These are phyloP conservation scores for Wickerhamomyces sp. DNA, from an alignment of 1,139 yeast species.

Conservation along the genomic window DNA sequence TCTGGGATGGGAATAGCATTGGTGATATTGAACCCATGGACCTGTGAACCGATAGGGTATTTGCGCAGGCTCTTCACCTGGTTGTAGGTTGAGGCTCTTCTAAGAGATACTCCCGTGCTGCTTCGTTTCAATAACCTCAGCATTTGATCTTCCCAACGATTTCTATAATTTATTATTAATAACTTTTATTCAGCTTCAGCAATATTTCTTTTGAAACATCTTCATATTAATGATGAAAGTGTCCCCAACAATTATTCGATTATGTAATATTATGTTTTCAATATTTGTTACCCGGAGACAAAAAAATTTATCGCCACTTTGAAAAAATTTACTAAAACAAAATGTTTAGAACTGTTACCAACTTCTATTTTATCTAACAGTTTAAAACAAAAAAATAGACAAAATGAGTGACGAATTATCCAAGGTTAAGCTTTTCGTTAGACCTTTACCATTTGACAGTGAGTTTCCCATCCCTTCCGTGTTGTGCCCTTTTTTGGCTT, in stretches of 20 bases:
- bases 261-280: too few species aligned
- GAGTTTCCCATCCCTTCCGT: conserved; percentile 6
- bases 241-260: too few species aligned
- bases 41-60: conserved; percentile 58
- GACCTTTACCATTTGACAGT: conserved; percentile 46
- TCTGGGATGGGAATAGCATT: conserved; percentile 74
- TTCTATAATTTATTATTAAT: too few species aligned
- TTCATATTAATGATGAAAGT: too few species aligned
- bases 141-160: too few species aligned
- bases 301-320: conserved; percentile 4
- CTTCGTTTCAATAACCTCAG: too few species aligned
- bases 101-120: conserved; percentile 2
- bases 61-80: conserved; percentile 31
- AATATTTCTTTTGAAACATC: too few species aligned
- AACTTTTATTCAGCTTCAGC: too few species aligned
- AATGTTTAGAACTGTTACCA: background rate
- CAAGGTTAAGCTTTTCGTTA: conserved; percentile 46
- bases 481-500: background rate
- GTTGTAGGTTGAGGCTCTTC: conserved; percentile 23
- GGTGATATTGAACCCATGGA: conserved; percentile 62
- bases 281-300: background rate
- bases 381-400: background rate
- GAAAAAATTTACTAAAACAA: background rate
- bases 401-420: conserved; percentile 32
- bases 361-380: background rate